phyloP scores from a whole-genome alignment of 331 rosid species.

The Quercus lobata region DNA sequence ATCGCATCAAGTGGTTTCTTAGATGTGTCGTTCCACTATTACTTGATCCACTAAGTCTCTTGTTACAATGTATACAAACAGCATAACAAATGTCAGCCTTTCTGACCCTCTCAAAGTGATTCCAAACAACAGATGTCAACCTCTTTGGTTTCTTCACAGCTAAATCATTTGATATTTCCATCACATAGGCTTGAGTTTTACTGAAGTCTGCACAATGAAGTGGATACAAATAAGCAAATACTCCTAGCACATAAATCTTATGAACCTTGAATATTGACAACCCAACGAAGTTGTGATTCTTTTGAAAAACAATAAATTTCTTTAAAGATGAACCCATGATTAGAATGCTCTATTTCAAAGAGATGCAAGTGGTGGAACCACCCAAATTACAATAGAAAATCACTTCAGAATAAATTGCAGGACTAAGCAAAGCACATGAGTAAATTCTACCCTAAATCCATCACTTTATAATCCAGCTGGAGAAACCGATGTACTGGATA shows the following conservation, averaged over 20 bases:
- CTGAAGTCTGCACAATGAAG: conserved; percentile 32
- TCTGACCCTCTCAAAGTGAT: conserved; percentile 93
- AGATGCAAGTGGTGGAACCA: background rate
- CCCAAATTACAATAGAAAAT: background rate
- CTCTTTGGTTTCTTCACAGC: conserved; percentile 78
- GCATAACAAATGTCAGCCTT: conserved; percentile 89
- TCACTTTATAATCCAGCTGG: background rate
- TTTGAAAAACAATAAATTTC: background rate
- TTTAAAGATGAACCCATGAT: background rate
- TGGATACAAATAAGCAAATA: background rate
- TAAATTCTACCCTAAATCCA: background rate
- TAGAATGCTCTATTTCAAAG: background rate
- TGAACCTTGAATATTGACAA: background rate
- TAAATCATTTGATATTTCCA: conserved; percentile 74
- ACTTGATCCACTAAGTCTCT: conserved; percentile 97
- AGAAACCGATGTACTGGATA: background rate
- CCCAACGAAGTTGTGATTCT: background rate
- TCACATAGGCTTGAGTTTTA: conserved; percentile 39
- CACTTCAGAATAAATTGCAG: background rate
- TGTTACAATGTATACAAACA: conserved; percentile 88
- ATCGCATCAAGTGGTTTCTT: conserved; percentile 93
- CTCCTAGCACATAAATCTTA: background rate
- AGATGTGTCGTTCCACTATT: conserved; percentile 97
- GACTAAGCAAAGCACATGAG: background rate
- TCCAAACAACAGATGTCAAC: conserved; percentile 94